Base-by-base conservation (phyloP, 441 rosid species). In the Brassica balearica region DNA sequence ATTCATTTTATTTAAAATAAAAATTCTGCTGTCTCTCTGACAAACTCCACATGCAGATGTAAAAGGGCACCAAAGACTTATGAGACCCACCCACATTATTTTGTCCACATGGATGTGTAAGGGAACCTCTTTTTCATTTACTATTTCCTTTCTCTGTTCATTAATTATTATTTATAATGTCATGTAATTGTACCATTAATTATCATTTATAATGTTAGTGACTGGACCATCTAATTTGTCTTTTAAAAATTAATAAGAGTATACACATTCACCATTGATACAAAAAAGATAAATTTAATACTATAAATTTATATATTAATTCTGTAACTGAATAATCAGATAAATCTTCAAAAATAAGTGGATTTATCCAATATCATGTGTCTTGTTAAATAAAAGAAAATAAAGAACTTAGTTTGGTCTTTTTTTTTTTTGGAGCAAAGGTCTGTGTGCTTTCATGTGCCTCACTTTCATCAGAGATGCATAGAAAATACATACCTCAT, bases 21-120 rank as follows among this genome's bases (percentile, higher is more conserved):
- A 64, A 17, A 32, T 64, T 63, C 29, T 76, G 71, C 65, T 79
- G 80, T 81, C 73, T 72, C 61, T 73, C 90, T 87, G 96, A 88
- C 96, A 88, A 58, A 76, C 85, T 84, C 84, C 95, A 90, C 91
- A 90, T 88, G 96, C 83, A 85, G 79, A 78, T 85, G 88, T 71
- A 71, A 74, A 38, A 81, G 81, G 77, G 81, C 82, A 75, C 92
- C 82, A 71, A 72, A 82, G 76, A 58, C 83, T 74, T 58, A 69
- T 67, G 63, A 84, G 88, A 87, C 85, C 74, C 86, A 72, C 87
- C 82, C 88, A 80, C 89, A 86, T 90, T 89, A 86, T 88, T 77
- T 82, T 84, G 87, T 87, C 59, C 95, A 85, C 90, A 89, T 84
- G 89, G 84, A 74, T 85, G 73, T 83, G 85, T 77, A 65, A 78